Evolutionary conservation across 345 rosid genomes (phyloP).

Genomic region (Bruguiera parviflora): DNA sequence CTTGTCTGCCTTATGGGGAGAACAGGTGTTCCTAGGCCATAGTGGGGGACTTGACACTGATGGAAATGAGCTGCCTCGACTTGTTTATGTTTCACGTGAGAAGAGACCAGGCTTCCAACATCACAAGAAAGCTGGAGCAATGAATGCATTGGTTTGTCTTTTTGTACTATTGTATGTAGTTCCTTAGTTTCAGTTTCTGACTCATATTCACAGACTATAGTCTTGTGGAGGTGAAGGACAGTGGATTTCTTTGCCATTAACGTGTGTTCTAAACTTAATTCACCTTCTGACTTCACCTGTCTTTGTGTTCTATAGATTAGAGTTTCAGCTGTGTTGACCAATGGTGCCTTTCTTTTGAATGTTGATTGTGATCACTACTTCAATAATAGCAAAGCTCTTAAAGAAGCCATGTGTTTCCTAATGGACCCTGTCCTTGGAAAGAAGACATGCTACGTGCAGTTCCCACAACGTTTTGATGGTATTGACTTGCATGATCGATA

Average conservation of each 20-base stretch:
- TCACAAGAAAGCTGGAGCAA: constrained; percentile 99
- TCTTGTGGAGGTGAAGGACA: background rate
- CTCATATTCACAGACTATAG: background rate
- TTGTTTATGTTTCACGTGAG: constrained; percentile 99
- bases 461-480: constrained; percentile 99
- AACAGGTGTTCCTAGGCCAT: constrained; percentile 94
- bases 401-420: constrained; percentile 99
- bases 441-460: constrained; percentile 97
- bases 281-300: constrained; percentile 18
- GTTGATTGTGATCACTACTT: constrained; percentile 99
- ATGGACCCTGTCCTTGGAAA: constrained; percentile 89
- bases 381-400: constrained; percentile 96
- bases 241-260: too few relatives aligned
- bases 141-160: constrained; percentile 93
- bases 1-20: constrained; percentile 1
- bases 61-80: constrained; percentile 98
- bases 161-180: background rate
- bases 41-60: constrained; percentile 98
- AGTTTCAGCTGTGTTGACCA: constrained; percentile 97
- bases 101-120: constrained; percentile 99
- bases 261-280: background rate
- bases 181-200: background rate
- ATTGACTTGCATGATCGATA: constrained; percentile 99
- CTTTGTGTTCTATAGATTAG: constrained; percentile 62
- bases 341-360: constrained; percentile 95